Conservation (phyloP, 257 asterid species). For the Galeopsis tetrahit region DNA sequence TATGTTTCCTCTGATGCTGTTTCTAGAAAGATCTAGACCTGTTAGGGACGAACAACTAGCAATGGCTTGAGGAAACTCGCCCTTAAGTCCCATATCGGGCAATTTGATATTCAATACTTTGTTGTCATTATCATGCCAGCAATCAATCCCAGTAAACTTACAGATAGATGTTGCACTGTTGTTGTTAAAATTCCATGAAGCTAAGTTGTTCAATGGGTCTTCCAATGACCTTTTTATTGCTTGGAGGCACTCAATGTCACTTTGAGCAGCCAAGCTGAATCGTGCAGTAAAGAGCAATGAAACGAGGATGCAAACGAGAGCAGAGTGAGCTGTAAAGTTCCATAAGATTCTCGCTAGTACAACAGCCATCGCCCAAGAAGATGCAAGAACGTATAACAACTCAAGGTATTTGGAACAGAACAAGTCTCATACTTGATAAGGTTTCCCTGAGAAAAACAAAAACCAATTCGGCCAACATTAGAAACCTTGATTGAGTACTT, state of each 20-base stretch:
- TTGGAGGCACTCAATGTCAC: conserved; percentile 66
- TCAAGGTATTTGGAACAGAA: conserved; percentile 22
- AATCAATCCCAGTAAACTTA: conserved; percentile 60
- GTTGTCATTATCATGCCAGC: conserved; percentile 80
- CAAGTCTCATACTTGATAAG: conserved; percentile 24
- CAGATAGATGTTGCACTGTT: conserved; percentile 60
- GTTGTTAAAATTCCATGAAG: conserved; percentile 64
- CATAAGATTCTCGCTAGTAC: conserved; percentile 27
- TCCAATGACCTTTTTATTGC: conserved; percentile 45
- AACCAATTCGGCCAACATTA: conserved; percentile 5
- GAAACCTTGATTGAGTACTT: neutral
- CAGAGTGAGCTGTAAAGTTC: conserved; percentile 30
- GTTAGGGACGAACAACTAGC: conserved; percentile 60
- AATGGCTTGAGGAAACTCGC: conserved; percentile 72
- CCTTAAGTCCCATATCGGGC: conserved; percentile 65
- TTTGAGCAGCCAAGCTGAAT: conserved; percentile 45
- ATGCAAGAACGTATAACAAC: conserved; percentile 9
- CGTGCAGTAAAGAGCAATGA: conserved; percentile 41
- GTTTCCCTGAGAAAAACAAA: conserved; percentile 28
- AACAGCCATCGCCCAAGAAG: conserved; percentile 34
- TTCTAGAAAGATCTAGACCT: conserved; percentile 75
- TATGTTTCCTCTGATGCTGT: conserved; percentile 54
- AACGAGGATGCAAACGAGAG: conserved; percentile 37
- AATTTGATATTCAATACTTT: conserved; percentile 62
- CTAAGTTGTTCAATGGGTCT: conserved; percentile 60